Percentiles rank a stretch among this genome's conserved stretches.
phyloP scores from a whole-genome alignment of 2,329 filamentous ascomycete genomes.

The Sporothrix protearum region DNA sequence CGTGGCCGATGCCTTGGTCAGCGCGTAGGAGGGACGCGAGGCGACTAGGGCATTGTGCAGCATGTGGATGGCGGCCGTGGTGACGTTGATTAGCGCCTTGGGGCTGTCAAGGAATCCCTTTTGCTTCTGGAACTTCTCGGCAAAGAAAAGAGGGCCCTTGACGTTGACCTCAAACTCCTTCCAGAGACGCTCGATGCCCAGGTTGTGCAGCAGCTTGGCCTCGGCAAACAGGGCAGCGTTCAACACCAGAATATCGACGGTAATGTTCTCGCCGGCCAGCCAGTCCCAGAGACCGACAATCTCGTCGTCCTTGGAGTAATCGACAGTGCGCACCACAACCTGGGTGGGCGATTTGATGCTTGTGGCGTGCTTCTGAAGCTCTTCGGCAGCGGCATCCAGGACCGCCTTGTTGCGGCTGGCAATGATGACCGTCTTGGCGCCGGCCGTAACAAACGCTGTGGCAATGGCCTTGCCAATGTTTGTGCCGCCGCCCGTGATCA shows the following conservation, averaged over 20 bases:
- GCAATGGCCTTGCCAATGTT: slow-evolving; percentile 26
- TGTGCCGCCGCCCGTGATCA: slow-evolving; percentile 26
- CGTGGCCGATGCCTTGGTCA: slow-evolving; percentile 30
- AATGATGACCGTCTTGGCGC: slow-evolving; percentile 23
- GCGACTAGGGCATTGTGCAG: slow-evolving; percentile 29
- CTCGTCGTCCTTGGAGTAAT: slow-evolving; percentile 7
- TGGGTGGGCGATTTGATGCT: slow-evolving; percentile 7
- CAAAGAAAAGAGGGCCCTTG: slow-evolving; percentile 25
- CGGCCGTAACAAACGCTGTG: slow-evolving; percentile 19
- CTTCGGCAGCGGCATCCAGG: slow-evolving; percentile 11
- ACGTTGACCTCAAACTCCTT: slow-evolving; percentile 28
- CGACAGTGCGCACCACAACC: not conserved
- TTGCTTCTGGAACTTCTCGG: slow-evolving; percentile 28
- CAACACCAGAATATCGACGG: slow-evolving; percentile 38
- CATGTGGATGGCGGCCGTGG: slow-evolving; percentile 25
- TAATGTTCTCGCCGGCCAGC: not conserved
- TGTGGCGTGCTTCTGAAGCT: slow-evolving; percentile 3
- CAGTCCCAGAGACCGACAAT: slow-evolving; percentile 17
- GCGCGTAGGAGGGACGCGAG: slow-evolving; percentile 24
- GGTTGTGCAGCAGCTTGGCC: slow-evolving; percentile 19
- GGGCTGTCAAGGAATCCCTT: not conserved
- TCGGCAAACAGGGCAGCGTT: slow-evolving; percentile 31
- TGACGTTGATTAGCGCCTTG: slow-evolving; percentile 22
- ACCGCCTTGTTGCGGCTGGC: slow-evolving; percentile 21
- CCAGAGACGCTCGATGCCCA: slow-evolving; percentile 27